phyloP scores from a whole-genome alignment of 2,329 filamentous ascomycete genomes.

The Didymella pomorum region DNA sequence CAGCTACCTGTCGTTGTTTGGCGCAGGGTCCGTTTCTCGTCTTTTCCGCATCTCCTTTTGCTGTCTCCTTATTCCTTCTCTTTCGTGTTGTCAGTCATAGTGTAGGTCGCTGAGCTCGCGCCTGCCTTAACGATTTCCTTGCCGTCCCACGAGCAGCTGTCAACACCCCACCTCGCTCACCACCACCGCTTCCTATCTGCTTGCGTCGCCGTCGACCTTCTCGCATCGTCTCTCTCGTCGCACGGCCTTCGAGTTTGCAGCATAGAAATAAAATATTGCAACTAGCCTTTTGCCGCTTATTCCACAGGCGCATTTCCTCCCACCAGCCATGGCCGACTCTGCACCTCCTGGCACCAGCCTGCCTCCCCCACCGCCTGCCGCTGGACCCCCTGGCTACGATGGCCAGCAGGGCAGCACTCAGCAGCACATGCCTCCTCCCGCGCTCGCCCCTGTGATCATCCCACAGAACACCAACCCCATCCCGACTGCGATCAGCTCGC shows the following conservation, averaged over 20 bases:
- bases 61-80: conserved; percentile 48
- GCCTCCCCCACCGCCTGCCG: conserved; percentile 72
- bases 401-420: conserved; percentile 61
- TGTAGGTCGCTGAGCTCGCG: conserved; percentile 38
- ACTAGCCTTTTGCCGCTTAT: conserved; percentile 7
- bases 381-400: conserved; percentile 80
- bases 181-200: conserved; percentile 24
- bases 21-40: conserved; percentile 47
- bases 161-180: conserved; percentile 28
- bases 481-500: conserved; percentile 89
- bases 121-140: conserved; percentile 41
- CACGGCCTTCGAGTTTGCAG: conserved; percentile 6
- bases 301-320: conserved; percentile 23
- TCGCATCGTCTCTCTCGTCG: conserved; percentile 22
- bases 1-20: conserved; percentile 35
- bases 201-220: conserved; percentile 10
- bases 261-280: conserved; percentile 8
- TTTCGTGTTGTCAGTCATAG: conserved; percentile 33
- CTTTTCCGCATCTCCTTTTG: conserved; percentile 49
- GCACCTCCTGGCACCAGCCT: conserved; percentile 69
- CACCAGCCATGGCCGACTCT: conserved; percentile 76
- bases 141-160: conserved; percentile 35
- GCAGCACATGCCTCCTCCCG: conserved; percentile 87
- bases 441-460: conserved; percentile 83
- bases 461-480: conserved; percentile 97